These are phyloP conservation scores for Rhododendron griersonianum DNA, from an alignment of 148 eudicot species.

Conservation along the genomic window DNA sequence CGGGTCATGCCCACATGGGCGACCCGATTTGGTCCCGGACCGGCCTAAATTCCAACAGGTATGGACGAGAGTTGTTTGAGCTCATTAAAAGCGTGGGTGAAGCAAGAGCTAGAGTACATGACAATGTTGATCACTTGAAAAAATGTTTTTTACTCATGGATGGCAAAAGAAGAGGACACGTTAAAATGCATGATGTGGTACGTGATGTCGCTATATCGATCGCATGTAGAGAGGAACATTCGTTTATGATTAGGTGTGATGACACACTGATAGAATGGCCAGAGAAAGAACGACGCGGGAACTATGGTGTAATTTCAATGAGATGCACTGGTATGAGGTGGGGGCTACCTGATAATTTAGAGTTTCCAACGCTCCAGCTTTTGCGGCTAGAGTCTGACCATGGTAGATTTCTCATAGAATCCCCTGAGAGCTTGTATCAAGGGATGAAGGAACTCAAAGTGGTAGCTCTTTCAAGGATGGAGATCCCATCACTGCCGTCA, in stretches of 20 bases:
- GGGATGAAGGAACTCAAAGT: neutral
- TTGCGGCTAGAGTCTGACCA: neutral
- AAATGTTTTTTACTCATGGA: slow-evolving; percentile 5
- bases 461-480: neutral
- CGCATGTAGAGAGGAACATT: neutral
- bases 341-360: neutral
- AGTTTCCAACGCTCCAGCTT: neutral
- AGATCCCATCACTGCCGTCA: neutral
- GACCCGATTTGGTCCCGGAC: no score
- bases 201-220: slow-evolving; percentile 3
- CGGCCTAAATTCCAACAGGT: no score
- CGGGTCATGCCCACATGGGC: no score
- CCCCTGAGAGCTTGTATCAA: neutral
- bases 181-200: slow-evolving; percentile 21
- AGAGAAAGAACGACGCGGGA: neutral
- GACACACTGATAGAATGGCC: neutral
- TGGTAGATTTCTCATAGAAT: no score
- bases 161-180: neutral
- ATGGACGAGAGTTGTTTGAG: no score
- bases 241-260: neutral
- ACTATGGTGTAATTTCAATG: neutral
- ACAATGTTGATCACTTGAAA: neutral
- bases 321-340: neutral
- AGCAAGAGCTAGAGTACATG: neutral
- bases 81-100: no score